These are phyloP conservation scores for Candida buenavistaensis DNA, from an alignment of 1,139 yeast species.

Conservation along the genomic window DNA sequence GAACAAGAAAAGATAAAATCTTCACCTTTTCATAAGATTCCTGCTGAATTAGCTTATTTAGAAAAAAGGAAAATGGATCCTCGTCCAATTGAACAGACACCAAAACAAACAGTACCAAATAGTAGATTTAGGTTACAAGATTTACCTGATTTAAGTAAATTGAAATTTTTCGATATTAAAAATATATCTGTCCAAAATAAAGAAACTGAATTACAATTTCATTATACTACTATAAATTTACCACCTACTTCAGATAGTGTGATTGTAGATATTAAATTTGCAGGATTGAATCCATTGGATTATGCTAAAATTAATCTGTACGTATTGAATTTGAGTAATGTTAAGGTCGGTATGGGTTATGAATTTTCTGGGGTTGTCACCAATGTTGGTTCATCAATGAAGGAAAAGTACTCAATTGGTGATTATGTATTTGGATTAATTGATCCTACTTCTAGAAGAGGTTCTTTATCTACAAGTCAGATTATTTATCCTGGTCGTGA, in stretches of 20 bases:
- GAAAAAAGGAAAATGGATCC: slow-evolving; percentile 22
- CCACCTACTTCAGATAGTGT: slow-evolving; percentile 34
- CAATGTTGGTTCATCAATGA: slow-evolving; percentile 31
- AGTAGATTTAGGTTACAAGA: slow-evolving; percentile 10
- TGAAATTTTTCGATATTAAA: slow-evolving; percentile 38
- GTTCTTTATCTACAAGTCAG: slow-evolving; percentile 37
- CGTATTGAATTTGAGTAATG: slow-evolving; percentile 36
- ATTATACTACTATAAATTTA: slow-evolving; percentile 38
- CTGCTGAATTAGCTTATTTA: slow-evolving; percentile 44
- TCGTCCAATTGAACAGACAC: slow-evolving; percentile 12
- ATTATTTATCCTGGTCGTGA: slow-evolving; percentile 37
- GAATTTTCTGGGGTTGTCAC: slow-evolving; percentile 40
- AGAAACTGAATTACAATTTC: slow-evolving; percentile 43
- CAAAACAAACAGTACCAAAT: slow-evolving; percentile 9
- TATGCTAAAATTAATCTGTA: slow-evolving; percentile 39
- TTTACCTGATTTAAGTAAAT: slow-evolving; percentile 25
- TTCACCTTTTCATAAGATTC: slow-evolving; percentile 43
- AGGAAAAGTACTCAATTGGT: slow-evolving; percentile 28
- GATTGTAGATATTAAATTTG: slow-evolving; percentile 40
- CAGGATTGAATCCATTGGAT: slow-evolving; percentile 40
- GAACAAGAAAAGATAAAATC: slow-evolving; percentile 27
- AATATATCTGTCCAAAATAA: slow-evolving; percentile 44
- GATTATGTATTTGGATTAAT: slow-evolving; percentile 39
- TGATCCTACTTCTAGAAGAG: slow-evolving; percentile 35
- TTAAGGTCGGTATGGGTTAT: slow-evolving; percentile 44